Conservation (phyloP, 176 grass and related monocot genomes). For the Guadua angustifolia region DNA sequence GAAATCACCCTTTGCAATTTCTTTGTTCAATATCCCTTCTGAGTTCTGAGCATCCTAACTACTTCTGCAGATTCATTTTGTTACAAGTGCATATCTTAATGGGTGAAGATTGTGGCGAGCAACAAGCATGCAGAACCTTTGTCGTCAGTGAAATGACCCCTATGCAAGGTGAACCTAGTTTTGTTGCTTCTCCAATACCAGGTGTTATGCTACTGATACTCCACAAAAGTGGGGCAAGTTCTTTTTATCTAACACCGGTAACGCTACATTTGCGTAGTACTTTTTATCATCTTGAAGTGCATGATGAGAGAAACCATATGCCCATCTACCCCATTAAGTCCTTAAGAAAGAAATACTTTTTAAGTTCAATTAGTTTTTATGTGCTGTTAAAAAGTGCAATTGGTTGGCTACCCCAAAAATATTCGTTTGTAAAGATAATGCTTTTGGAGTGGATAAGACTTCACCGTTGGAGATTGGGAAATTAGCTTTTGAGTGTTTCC, state of each 20-base stretch:
- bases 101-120: constrained; percentile 54
- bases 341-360: neutral
- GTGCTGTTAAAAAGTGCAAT: neutral
- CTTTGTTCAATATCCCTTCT: neutral
- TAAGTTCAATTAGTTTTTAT: neutral
- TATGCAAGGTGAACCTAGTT: constrained; percentile 64
- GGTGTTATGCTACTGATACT: neutral
- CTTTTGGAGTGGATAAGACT: neutral
- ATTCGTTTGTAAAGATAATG: neutral
- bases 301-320: neutral
- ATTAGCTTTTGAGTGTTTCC: neutral
- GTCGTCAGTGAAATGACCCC: constrained; percentile 62
- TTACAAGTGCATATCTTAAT: constrained; percentile 61
- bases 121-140: constrained; percentile 48
- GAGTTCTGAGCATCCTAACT: neutral
- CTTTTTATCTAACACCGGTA: neutral
- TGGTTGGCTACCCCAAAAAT: neutral
- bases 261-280: neutral
- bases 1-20: neutral
- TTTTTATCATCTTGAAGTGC: neutral
- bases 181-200: neutral
- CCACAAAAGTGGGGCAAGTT: neutral
- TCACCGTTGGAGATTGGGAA: neutral
- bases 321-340: neutral
- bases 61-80: constrained; percentile 67